These are phyloP conservation scores for Calvatia gigantea DNA, from an alignment of 768 basidiomycete genomes.

Conservation along the genomic window DNA sequence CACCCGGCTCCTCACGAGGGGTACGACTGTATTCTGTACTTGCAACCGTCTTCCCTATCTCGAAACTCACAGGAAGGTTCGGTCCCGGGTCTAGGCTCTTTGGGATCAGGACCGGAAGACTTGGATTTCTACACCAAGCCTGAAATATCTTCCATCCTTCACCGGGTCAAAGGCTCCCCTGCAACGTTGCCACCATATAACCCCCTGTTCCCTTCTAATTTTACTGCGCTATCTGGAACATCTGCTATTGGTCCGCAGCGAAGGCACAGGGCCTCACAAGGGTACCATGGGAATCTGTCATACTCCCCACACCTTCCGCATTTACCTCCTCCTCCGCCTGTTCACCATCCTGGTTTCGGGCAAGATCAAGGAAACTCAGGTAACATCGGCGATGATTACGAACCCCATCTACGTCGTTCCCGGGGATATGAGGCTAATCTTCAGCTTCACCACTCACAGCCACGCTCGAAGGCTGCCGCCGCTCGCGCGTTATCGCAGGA, in stretches of 20 bases:
- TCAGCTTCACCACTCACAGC: too few relatives aligned
- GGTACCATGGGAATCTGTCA: neutral
- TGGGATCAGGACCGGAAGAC: neutral
- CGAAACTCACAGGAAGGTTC: slow-evolving; percentile 18
- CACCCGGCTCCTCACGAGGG: slow-evolving; percentile 58
- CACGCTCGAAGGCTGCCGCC: too few relatives aligned
- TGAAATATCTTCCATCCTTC: slow-evolving; percentile 50
- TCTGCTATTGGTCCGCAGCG: neutral
- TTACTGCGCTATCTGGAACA: neutral
- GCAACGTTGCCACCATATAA: slow-evolving; percentile 41
- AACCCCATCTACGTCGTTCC: neutral
- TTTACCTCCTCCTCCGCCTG: neutral
- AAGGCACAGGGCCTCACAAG: neutral
- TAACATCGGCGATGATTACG: neutral
- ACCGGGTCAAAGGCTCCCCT: slow-evolving; percentile 45
- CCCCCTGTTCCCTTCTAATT: slow-evolving; percentile 26
- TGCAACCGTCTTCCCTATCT: slow-evolving; percentile 35
- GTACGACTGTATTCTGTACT: slow-evolving; percentile 54
- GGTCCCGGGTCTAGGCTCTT: neutral
- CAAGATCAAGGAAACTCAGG: neutral
- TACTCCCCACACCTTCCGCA: neutral
- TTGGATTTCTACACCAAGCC: slow-evolving; percentile 39
- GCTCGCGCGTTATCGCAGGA: too few relatives aligned
- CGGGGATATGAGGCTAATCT: neutral
- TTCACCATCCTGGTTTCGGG: neutral